Percentiles rank a stretch among this genome's conserved stretches.
phyloP scores from a whole-genome alignment of 495 filamentous ascomycete genomes.

The Thermothielavioides terrestris region DNA sequence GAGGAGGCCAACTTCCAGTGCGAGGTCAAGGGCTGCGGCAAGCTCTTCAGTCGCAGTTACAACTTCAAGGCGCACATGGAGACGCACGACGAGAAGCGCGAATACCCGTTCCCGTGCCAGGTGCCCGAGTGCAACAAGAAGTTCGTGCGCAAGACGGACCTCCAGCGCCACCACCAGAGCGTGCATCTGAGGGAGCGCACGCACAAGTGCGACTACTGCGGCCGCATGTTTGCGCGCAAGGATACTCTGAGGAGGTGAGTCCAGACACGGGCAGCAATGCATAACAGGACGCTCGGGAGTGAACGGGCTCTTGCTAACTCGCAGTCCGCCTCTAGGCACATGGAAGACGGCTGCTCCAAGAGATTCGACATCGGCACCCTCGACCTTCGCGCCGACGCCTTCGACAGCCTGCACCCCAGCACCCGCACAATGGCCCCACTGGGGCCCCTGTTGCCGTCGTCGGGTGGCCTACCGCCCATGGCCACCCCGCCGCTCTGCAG shows the following conservation, averaged over 20 bases:
- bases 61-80: constrained; percentile 90
- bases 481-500: constrained; percentile 32
- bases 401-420: constrained; percentile 21
- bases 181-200: constrained; percentile 72
- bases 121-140: constrained; percentile 58
- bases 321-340: constrained; percentile 44
- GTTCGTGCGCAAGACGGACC: constrained; percentile 78
- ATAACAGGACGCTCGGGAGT: not conserved
- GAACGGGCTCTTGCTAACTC: not conserved
- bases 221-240: constrained; percentile 67
- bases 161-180: constrained; percentile 72
- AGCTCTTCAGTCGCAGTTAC: constrained; percentile 76
- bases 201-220: constrained; percentile 62
- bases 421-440: constrained; percentile 17
- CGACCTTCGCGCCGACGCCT: constrained; percentile 36
- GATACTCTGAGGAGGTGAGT: constrained; percentile 72
- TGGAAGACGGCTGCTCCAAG: constrained; percentile 72
- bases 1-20: constrained; percentile 74
- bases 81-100: constrained; percentile 70
- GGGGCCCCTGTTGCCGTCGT: constrained; percentile 18
- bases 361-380: constrained; percentile 51
- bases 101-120: constrained; percentile 60
- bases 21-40: constrained; percentile 59
- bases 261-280: not conserved
- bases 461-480: constrained; percentile 34